A percentile compares a stretch with the other conserved stretches of the same genome.
Conservation (phyloP, 305 asterid genomes). For the Vinca major region DNA sequence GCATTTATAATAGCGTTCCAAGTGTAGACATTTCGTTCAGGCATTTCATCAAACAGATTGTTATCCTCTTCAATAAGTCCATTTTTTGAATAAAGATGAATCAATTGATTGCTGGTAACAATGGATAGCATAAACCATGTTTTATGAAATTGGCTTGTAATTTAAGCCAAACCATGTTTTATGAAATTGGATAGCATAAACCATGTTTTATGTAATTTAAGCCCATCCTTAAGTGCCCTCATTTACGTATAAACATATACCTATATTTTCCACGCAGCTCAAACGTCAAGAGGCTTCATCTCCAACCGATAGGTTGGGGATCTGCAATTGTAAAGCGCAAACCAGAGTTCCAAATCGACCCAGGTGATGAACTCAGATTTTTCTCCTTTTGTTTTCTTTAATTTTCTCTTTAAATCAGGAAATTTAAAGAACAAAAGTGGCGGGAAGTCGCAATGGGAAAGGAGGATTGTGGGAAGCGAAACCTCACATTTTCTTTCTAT, state of each 20-base stretch:
- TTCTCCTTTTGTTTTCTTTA: no score
- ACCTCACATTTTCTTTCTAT: neutral
- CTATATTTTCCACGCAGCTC: neutral
- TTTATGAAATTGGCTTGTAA: slow-evolving; percentile 43
- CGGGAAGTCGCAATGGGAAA: neutral
- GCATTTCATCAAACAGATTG: slow-evolving; percentile 70
- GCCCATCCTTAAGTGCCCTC: slow-evolving; percentile 49
- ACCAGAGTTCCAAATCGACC: no score
- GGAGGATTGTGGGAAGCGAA: no score
- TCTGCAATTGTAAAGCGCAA: neutral
- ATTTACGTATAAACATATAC: slow-evolving; percentile 20
- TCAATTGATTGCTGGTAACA: slow-evolving; percentile 46
- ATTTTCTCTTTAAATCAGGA: no score
- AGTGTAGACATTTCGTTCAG: slow-evolving; percentile 55
- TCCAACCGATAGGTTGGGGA: no score
- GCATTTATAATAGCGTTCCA: slow-evolving; percentile 69
- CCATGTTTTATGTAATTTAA: slow-evolving; percentile 54
- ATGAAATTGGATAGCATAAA: slow-evolving; percentile 31
- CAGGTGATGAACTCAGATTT: no score
- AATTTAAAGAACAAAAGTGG: neutral
- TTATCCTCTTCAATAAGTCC: slow-evolving; percentile 44
- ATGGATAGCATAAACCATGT: slow-evolving; percentile 35
- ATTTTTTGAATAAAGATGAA: slow-evolving; percentile 34
- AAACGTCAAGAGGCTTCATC: neutral
- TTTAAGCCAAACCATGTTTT: slow-evolving; percentile 50